Percentiles rank a stretch among this genome's conserved stretches.
These are phyloP conservation scores for Blastocystis sp. DNA, from an alignment of 352 stramenopile genomes.

Conservation along the genomic window DNA sequence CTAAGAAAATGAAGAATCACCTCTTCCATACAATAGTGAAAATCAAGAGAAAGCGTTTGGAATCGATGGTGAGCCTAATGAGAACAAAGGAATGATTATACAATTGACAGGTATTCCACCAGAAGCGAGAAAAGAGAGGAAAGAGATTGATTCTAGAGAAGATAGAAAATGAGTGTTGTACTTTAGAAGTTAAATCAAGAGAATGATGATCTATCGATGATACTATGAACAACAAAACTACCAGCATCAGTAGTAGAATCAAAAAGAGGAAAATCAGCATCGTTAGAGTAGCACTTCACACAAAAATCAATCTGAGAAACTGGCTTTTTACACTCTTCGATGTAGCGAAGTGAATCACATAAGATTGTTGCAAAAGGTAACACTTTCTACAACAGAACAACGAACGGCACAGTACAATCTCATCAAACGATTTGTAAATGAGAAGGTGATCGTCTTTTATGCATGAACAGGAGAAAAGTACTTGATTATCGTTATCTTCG, in stretches of 20 bases:
- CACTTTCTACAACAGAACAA: background rate
- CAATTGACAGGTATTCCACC: background rate
- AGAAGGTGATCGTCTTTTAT: background rate
- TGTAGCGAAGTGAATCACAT: background rate
- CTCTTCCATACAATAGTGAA: background rate
- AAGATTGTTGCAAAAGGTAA: background rate
- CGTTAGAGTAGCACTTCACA: background rate
- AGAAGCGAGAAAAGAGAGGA: background rate
- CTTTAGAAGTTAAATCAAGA: background rate
- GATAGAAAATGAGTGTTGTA: background rate
- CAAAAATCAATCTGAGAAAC: background rate
- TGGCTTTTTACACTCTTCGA: background rate
- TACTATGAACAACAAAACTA: background rate
- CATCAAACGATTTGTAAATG: background rate
- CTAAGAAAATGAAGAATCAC: background rate
- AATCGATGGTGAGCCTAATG: background rate
- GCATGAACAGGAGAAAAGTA: background rate
- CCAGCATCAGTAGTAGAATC: background rate
- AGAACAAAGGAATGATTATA: background rate
- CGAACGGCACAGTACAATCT: background rate
- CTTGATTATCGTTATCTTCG: background rate
- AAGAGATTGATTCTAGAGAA: background rate
- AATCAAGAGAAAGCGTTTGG: background rate
- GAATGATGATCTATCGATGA: background rate
- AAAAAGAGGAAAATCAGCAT: background rate